Percentiles rank a stretch among this genome's conserved stretches.
Evolutionary conservation across 2,329 filamentous ascomycete species (phyloP).

Genomic region (Xylariaceae sp.): DNA sequence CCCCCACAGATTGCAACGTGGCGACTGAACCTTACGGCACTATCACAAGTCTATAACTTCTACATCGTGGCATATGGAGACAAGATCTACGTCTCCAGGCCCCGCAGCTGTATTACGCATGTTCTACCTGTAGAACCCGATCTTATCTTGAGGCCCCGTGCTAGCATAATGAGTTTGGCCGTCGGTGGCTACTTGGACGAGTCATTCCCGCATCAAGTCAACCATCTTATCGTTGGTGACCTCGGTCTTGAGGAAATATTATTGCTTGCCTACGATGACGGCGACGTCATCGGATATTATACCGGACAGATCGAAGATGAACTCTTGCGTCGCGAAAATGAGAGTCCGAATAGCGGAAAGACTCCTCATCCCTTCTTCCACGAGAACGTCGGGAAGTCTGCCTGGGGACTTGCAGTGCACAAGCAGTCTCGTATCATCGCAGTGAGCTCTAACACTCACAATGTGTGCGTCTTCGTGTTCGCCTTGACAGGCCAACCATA

Average conservation of each 20-base stretch:
- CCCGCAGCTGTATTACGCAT: constrained; percentile 49
- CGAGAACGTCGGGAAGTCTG: constrained; percentile 74
- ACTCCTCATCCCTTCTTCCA: constrained; percentile 62
- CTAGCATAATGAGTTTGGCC: constrained; percentile 42
- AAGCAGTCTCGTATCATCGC: constrained; percentile 81
- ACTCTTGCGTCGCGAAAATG: constrained; percentile 28
- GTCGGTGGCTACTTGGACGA: constrained; percentile 58
- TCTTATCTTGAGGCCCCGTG: constrained; percentile 51
- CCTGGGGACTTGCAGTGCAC: constrained; percentile 89
- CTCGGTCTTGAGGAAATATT: constrained; percentile 72
- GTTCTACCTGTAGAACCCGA: constrained; percentile 52
- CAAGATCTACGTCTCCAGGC: constrained; percentile 60
- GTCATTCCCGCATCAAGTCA: constrained; percentile 62
- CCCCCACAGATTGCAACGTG: constrained; percentile 40
- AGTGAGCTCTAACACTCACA: constrained; percentile 72
- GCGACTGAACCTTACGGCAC: constrained; percentile 59
- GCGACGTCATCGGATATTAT: constrained; percentile 73
- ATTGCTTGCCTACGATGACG: constrained; percentile 70
- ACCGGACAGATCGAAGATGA: constrained; percentile 51
- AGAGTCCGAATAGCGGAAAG: constrained; percentile 18
- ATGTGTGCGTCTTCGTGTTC: constrained; percentile 39
- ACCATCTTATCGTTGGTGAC: constrained; percentile 69
- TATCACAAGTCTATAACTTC: constrained; percentile 63
- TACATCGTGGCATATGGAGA: constrained; percentile 64
- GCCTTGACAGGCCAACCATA: constrained; percentile 30